These are phyloP conservation scores for Rhodomyrtus psidioides DNA, from an alignment of 441 rosid species.

Conservation along the genomic window DNA sequence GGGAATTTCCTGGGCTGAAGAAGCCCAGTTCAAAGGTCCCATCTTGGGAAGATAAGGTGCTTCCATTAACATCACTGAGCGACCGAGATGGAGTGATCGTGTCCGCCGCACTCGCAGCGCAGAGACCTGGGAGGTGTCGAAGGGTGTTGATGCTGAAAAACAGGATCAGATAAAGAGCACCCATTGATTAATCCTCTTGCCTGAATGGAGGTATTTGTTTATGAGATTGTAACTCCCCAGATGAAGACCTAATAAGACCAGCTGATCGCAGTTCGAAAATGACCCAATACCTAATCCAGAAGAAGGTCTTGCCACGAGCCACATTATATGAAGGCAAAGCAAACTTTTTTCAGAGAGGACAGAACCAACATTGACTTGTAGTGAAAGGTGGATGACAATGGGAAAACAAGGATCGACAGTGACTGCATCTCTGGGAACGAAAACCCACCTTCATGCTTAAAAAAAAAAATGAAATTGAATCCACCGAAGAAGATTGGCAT, in stretches of 20 bases:
- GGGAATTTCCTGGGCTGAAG: slow-evolving; percentile 17
- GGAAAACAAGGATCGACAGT: neutral
- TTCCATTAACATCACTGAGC: slow-evolving; percentile 3
- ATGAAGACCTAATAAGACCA: neutral
- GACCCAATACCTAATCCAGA: neutral
- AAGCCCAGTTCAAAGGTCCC: slow-evolving; percentile 23
- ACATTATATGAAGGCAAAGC: neutral
- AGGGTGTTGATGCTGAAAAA: neutral
- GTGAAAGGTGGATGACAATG: neutral
- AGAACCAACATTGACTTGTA: neutral
- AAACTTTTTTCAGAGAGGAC: neutral
- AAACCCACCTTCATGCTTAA: neutral
- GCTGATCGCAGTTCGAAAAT: neutral
- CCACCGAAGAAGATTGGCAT: neutral
- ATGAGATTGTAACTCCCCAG: neutral
- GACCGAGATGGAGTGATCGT: slow-evolving; percentile 1
- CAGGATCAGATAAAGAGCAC: neutral
- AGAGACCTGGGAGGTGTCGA: neutral
- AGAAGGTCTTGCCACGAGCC: neutral
- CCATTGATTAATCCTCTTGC: neutral
- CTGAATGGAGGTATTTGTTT: neutral
- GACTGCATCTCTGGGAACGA: neutral
- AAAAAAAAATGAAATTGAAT: neutral
- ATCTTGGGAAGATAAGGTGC: slow-evolving; percentile 7
- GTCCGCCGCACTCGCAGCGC: neutral